These are phyloP conservation scores for Pyrus hybrid DNA, from an alignment of 331 rosid genomes.

Conservation along the genomic window DNA sequence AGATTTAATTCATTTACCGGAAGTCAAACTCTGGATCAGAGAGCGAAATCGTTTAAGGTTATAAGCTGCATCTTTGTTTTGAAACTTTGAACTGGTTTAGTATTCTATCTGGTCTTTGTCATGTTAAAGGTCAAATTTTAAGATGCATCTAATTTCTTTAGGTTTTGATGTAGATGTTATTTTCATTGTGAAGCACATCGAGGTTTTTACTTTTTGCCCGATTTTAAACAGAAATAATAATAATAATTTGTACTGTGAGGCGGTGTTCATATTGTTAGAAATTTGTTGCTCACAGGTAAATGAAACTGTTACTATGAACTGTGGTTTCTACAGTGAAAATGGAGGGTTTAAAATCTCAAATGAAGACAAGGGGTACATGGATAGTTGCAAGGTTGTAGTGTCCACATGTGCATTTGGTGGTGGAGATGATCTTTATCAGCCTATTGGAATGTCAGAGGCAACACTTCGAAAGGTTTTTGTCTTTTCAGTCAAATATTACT, in stretches of 20 bases:
- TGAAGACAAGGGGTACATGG: conserved; percentile 62
- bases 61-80: conserved; percentile 21
- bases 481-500: neutral
- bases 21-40: conserved; percentile 68
- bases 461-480: conserved; percentile 61
- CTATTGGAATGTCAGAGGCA: conserved; percentile 81
- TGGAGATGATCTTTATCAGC: conserved; percentile 98
- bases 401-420: conserved; percentile 99
- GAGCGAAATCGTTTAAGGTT: conserved; percentile 72
- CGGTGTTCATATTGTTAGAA: conserved; percentile 12
- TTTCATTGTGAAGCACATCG: neutral
- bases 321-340: conserved; percentile 70
- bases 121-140: neutral
- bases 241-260: neutral
- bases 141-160: neutral
- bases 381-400: conserved; percentile 61
- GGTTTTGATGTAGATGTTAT: neutral
- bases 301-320: conserved; percentile 53
- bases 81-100: conserved; percentile 7
- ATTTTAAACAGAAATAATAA: neutral
- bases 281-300: conserved; percentile 44
- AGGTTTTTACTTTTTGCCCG: neutral
- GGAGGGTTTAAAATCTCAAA: conserved; percentile 82
- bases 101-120: neutral
- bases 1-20: conserved; percentile 87